Conservation (phyloP, 768 basidiomycete species). For the Russula foetens region DNA sequence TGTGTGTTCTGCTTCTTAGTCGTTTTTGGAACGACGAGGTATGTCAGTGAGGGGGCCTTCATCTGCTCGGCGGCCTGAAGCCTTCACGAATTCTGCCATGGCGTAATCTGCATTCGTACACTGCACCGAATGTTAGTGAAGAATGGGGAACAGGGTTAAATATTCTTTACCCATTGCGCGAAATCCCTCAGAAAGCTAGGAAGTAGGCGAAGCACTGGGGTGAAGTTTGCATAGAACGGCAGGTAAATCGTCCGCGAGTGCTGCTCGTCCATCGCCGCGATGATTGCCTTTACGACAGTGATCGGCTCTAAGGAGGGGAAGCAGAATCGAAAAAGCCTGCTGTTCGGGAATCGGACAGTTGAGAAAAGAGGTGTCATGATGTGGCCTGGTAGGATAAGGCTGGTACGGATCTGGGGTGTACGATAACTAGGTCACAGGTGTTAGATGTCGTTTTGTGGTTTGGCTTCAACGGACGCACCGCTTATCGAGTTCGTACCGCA, state of each 20-base stretch:
- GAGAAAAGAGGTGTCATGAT: conserved; percentile 75
- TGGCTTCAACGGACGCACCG: conserved; percentile 35
- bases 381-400: conserved; percentile 76
- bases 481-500: conserved; percentile 84
- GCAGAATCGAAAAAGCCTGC: conserved; percentile 57
- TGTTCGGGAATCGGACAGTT: conserved; percentile 40
- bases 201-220: conserved; percentile 45
- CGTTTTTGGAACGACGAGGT: conserved; percentile 8
- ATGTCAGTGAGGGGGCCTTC: conserved; percentile 7
- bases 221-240: conserved; percentile 64
- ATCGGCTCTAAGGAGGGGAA: conserved; percentile 68
- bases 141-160: background rate
- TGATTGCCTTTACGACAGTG: conserved; percentile 70
- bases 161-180: conserved; percentile 54
- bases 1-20: conserved; percentile 5
- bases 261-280: conserved; percentile 72
- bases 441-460: conserved; percentile 11
- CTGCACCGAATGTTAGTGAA: conserved; percentile 29
- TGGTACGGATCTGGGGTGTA: conserved; percentile 75
- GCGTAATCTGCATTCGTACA: conserved; percentile 58
- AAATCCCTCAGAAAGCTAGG: conserved; percentile 74
- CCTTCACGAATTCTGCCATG: conserved; percentile 61
- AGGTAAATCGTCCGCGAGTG: conserved; percentile 62
- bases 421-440: conserved; percentile 42
- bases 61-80: conserved; percentile 17